A percentile compares a stretch with the other conserved stretches of the same genome.
These are phyloP conservation scores for Aureobasidium leucospermi DNA, from an alignment of 2,329 filamentous ascomycete genomes.

Conservation along the genomic window DNA sequence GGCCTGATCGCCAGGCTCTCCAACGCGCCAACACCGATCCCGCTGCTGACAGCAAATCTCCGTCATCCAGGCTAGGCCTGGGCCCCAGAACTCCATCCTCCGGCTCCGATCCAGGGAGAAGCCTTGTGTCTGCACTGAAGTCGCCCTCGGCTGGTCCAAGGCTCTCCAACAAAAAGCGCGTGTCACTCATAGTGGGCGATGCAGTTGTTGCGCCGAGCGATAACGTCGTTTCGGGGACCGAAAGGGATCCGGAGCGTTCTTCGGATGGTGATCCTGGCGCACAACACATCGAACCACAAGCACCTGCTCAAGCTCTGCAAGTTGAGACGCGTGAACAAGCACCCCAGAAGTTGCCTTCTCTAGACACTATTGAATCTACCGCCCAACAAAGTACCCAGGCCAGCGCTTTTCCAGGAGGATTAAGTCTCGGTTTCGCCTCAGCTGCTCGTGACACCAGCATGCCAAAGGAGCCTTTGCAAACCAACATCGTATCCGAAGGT, in stretches of 20 bases:
- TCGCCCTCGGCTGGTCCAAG: conserved; percentile 20
- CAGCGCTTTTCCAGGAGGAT: not conserved
- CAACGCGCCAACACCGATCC: conserved; percentile 25
- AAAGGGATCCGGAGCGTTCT: not conserved
- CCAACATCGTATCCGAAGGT: not conserved
- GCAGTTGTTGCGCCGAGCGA: conserved; percentile 29
- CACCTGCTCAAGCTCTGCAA: not conserved
- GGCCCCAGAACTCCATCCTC: conserved; percentile 27
- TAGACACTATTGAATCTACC: not conserved
- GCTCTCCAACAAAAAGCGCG: conserved; percentile 25
- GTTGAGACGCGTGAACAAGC: not conserved
- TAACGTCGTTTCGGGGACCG: conserved; percentile 21
- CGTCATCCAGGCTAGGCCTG: conserved; percentile 19
- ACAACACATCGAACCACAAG: not conserved
- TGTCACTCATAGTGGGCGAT: conserved; percentile 29
- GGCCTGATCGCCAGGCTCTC: conserved; percentile 10
- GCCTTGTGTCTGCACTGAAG: conserved; percentile 28
- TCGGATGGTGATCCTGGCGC: not conserved
- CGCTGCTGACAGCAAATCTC: conserved; percentile 9
- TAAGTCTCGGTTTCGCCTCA: conserved; percentile 6
- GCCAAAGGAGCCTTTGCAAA: not conserved
- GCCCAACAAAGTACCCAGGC: not conserved
- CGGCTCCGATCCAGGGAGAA: conserved; percentile 27
- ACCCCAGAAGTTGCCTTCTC: not conserved
- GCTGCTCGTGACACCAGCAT: not conserved